phyloP scores from a whole-genome alignment of 2,329 filamentous ascomycete species.

The Hypoxylon sp. region DNA sequence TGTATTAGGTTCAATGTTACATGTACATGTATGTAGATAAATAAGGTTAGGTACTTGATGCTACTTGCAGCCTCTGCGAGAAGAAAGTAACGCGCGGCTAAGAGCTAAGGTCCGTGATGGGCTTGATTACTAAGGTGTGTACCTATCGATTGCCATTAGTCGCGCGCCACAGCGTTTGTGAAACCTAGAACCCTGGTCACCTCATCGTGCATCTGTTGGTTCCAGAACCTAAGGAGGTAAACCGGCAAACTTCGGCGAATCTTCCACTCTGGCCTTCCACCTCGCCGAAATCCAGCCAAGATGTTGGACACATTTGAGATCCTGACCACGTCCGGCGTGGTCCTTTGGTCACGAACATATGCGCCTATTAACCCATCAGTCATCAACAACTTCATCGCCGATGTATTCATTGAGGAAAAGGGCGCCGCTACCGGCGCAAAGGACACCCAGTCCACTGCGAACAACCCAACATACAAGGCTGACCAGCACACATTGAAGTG shows the following conservation, averaged over 20 bases:
- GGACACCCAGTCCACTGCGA: constrained; percentile 70
- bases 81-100: too few relatives aligned
- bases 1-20: too few relatives aligned
- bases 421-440: constrained; percentile 73
- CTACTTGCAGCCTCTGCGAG: too few relatives aligned
- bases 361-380: constrained; percentile 83
- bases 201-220: constrained; percentile 41
- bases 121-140: too few relatives aligned
- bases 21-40: too few relatives aligned
- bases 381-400: constrained; percentile 94
- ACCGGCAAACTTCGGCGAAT: constrained; percentile 8
- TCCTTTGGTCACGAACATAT: constrained; percentile 94
- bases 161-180: too few relatives aligned
- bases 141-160: too few relatives aligned
- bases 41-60: too few relatives aligned
- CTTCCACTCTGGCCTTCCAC: constrained; percentile 1
- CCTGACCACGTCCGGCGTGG: constrained; percentile 93
- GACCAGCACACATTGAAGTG: constrained; percentile 97
- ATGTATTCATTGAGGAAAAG: constrained; percentile 98
- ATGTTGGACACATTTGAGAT: constrained; percentile 99
- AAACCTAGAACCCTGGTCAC: constrained; percentile 34
- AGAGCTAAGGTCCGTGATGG: too few relatives aligned
- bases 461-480: constrained; percentile 83
- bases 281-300: constrained; percentile 40
- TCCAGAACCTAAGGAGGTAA: constrained; percentile 15